Evolutionary conservation across 176 grass and related monocot species (phyloP).

Genomic region (Musa troglodytarum): DNA sequence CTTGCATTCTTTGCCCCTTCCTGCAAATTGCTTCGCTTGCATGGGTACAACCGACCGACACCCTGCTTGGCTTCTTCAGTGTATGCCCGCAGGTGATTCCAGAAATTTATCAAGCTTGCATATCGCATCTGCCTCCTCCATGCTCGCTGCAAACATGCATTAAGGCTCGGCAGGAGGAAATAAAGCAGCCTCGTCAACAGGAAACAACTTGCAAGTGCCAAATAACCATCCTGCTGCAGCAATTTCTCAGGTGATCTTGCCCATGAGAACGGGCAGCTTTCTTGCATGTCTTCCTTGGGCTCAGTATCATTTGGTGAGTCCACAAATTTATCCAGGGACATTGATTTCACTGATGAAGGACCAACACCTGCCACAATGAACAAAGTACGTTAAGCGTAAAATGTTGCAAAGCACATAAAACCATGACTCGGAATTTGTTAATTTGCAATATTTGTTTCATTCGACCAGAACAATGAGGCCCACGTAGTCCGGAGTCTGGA

Average conservation of each 20-base stretch:
- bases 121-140: slow-evolving; percentile 64
- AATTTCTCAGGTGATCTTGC: slow-evolving; percentile 92
- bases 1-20: slow-evolving; percentile 67
- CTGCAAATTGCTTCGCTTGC: slow-evolving; percentile 73
- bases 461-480: too few species aligned
- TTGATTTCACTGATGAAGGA: slow-evolving; percentile 36
- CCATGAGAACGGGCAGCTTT: slow-evolving; percentile 91
- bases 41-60: slow-evolving; percentile 48
- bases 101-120: slow-evolving; percentile 39
- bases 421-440: not conserved
- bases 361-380: slow-evolving; percentile 43
- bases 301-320: slow-evolving; percentile 40
- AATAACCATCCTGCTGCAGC: slow-evolving; percentile 87
- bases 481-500: too few species aligned
- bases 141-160: slow-evolving; percentile 37
- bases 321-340: slow-evolving; percentile 28
- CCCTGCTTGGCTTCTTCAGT: slow-evolving; percentile 59
- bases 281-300: slow-evolving; percentile 40
- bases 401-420: slow-evolving; percentile 7
- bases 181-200: slow-evolving; percentile 56
- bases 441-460: too few species aligned
- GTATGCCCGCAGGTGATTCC: slow-evolving; percentile 48
- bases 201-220: slow-evolving; percentile 61
- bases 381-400: slow-evolving; percentile 23
- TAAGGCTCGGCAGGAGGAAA: slow-evolving; percentile 61